A percentile compares a stretch with the other conserved stretches of the same genome.
Conservation (phyloP, 148 eudicot genomes). For the Salicornia ramosissima region DNA sequence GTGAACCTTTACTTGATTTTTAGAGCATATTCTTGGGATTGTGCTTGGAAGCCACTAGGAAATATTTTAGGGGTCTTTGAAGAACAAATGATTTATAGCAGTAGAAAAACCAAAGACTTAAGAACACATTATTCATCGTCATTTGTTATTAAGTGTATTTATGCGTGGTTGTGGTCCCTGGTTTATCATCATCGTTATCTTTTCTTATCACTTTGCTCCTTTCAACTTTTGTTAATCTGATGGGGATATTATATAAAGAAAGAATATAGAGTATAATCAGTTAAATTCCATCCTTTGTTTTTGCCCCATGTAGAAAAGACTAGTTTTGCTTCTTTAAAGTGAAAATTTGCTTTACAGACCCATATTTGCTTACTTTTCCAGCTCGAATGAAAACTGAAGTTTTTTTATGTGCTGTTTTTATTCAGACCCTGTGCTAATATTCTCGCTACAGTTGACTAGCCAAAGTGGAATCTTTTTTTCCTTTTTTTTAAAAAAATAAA, state of each 20-base stretch:
- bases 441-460: conserved; percentile 23
- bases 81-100: conserved; percentile 6
- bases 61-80: conserved; percentile 3
- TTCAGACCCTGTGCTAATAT: conserved; percentile 18
- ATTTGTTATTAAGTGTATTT: conserved; percentile 2
- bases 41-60: conserved; percentile 19
- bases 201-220: conserved; percentile 9
- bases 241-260: conserved; percentile 2
- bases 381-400: conserved; percentile 7
- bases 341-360: conserved; percentile 17
- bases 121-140: not conserved
- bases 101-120: conserved; percentile 3
- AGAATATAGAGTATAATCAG: conserved; percentile 8
- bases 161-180: conserved; percentile 10
- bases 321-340: conserved; percentile 17
- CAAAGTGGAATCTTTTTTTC: conserved; percentile 15
- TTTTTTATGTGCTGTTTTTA: conserved; percentile 7
- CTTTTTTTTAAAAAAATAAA: no score
- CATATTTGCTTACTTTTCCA: conserved; percentile 11
- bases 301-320: not conserved
- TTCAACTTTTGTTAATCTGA: not conserved
- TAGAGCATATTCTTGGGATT: conserved; percentile 11
- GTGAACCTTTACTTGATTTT: not conserved
- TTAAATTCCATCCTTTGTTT: not conserved
- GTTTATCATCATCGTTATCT: not conserved